Base-by-base conservation (phyloP, 2,329 filamentous ascomycete genomes). In the Talaromyces piceae region DNA sequence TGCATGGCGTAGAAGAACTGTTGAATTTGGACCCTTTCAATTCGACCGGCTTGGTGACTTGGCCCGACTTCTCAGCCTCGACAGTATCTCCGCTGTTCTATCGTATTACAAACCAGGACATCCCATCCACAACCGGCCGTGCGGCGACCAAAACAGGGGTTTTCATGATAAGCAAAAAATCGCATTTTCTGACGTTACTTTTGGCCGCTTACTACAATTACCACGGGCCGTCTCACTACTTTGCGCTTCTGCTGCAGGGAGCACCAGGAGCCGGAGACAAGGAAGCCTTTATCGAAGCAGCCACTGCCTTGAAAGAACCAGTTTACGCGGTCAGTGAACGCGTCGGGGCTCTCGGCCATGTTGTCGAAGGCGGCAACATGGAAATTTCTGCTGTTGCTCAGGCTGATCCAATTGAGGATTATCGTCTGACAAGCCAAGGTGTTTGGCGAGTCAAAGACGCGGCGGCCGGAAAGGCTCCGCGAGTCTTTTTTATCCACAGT, bases 11-110 rank as follows among this genome's bases (percentile, higher is more conserved):
- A 0, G 66, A 67, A 22, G 54, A 62, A 3, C 62, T 82, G 12
- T 77, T 83, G 56, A 63, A 71, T n/a, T 65, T 69, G 1, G 73
- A 78, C 31, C 77, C 77, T 0, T 82, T 77, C 61, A 68, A 57
- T 5, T 73, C 74, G 2, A 72, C 70, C 1, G 80, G 80, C 12
- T 64, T 82, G 48, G 69, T 83, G 13, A 73, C 75, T 13, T 83
- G 78, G 78, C 79, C 79, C 13, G 80, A 82, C 59, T 79, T 74
- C 53, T 75, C 72, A 69, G 67, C 65, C 22, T 68, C 71, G 8
- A 70, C 71, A 4, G 70, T 66, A 37, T 72, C 71, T 13, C 71
- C 71, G 6, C 59, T 67, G n/a, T 74, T 69, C 55, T 73, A 69
- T 56, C 60, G 66, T 30, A 69, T 74, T 27, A 70, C 70, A 4